These are phyloP conservation scores for Hanseniaspora clermontiae DNA, from an alignment of 805 yeast genomes.

Conservation along the genomic window DNA sequence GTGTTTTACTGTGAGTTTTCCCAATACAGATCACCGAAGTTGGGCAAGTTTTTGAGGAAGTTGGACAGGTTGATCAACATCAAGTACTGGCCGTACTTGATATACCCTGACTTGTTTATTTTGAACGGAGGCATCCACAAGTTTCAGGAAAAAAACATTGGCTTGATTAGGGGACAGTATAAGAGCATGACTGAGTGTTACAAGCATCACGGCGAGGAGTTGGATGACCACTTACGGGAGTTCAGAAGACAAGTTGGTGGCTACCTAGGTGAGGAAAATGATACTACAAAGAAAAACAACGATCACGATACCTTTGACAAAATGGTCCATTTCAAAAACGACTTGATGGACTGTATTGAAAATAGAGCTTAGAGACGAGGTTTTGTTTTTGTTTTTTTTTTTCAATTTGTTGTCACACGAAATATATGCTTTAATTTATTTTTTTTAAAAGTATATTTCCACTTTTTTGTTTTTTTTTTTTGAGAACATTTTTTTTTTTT, in stretches of 20 bases:
- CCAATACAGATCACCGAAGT: conserved; percentile 81
- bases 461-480: too few species aligned
- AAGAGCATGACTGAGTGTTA: conserved; percentile 54
- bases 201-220: not conserved
- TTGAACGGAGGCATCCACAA: conserved; percentile 83
- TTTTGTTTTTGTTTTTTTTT: too few species aligned
- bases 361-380: not conserved
- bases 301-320: conserved; percentile 1
- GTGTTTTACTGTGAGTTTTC: conserved; percentile 93
- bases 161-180: conserved; percentile 67
- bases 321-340: conserved; percentile 5
- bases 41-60: conserved; percentile 77
- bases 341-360: not conserved
- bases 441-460: too few species aligned
- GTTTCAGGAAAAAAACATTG: conserved; percentile 49
- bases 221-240: conserved; percentile 17
- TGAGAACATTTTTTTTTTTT: too few species aligned
- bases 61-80: conserved; percentile 67
- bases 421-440: too few species aligned
- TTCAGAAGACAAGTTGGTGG: conserved; percentile 33
- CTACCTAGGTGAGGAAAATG: conserved; percentile 3
- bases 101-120: conserved; percentile 79
- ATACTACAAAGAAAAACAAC: conserved; percentile 42
- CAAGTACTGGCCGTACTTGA: conserved; percentile 64
- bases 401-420: too few species aligned